phyloP scores from a whole-genome alignment of 2,329 filamentous ascomycete species.

The Magnaporthiopsis incrustans region DNA sequence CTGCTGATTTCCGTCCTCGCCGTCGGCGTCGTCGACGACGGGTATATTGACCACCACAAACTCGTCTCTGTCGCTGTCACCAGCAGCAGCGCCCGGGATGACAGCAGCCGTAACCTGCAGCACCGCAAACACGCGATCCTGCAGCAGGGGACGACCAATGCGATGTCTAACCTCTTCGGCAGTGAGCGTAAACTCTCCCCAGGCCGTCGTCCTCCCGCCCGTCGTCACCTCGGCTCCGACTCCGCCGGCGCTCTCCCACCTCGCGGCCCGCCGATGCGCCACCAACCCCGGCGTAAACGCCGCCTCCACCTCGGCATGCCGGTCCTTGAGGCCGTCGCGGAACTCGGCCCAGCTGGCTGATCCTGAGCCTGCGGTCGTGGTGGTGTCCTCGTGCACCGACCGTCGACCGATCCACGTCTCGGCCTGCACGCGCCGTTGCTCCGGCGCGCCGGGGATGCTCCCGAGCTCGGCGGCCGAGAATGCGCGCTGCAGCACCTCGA shows the following conservation, averaged over 20 bases:
- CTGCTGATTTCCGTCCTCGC: neutral
- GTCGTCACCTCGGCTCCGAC: constrained; percentile 16
- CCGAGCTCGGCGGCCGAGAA: constrained; percentile 34
- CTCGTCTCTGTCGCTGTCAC: constrained; percentile 26
- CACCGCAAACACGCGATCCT: constrained; percentile 58
- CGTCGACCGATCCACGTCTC: constrained; percentile 59
- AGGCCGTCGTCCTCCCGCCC: constrained; percentile 23
- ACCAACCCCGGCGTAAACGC: constrained; percentile 51
- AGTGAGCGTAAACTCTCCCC: constrained; percentile 38
- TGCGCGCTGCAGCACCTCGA: constrained; percentile 45
- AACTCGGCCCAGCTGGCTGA: constrained; percentile 61
- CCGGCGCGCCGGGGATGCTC: constrained; percentile 4
- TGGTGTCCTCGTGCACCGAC: constrained; percentile 49
- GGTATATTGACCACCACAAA: constrained; percentile 52
- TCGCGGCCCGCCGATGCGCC: neutral
- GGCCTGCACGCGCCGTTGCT: constrained; percentile 11
- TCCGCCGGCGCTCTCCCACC: constrained; percentile 25
- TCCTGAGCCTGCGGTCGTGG: constrained; percentile 23
- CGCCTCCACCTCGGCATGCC: constrained; percentile 48
- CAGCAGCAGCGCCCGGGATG: constrained; percentile 21
- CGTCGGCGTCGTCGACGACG: constrained; percentile 30
- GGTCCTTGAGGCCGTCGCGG: constrained; percentile 45
- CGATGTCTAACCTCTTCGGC: constrained; percentile 60
- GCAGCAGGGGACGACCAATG: constrained; percentile 48
- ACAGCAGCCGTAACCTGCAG: constrained; percentile 50